Evolutionary conservation across 495 filamentous ascomycete species (phyloP).

Genomic region (Aspergillus diversus): DNA sequence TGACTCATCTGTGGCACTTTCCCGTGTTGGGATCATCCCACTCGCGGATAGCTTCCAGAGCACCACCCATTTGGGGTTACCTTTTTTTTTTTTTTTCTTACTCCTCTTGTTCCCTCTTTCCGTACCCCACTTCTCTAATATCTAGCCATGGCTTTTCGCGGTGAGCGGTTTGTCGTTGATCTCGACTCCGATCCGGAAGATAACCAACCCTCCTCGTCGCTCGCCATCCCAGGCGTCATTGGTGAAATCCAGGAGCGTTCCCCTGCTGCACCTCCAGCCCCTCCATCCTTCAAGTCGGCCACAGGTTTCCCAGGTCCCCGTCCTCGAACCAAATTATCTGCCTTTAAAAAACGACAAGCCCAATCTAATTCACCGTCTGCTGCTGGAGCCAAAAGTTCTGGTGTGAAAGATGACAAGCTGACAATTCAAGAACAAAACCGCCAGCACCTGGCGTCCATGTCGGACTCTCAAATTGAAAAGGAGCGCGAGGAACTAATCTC

Average conservation of each 20-base stretch:
- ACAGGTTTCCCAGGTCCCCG: slow-evolving; percentile 89
- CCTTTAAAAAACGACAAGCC: slow-evolving; percentile 74
- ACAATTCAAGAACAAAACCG: slow-evolving; percentile 83
- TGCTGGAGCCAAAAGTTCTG: background rate
- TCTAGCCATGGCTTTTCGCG: slow-evolving; percentile 59
- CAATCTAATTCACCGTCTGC: slow-evolving; percentile 12
- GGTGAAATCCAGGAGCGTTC: slow-evolving; percentile 78
- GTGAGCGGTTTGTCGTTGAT: slow-evolving; percentile 63
- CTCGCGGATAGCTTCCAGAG: slow-evolving; percentile 22
- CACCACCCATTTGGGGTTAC: background rate
- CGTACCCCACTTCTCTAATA: slow-evolving; percentile 2
- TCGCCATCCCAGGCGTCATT: slow-evolving; percentile 56
- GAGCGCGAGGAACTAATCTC: slow-evolving; percentile 75
- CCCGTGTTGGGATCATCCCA: slow-evolving; percentile 1
- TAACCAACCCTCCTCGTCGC: slow-evolving; percentile 24
- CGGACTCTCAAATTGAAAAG: slow-evolving; percentile 73
- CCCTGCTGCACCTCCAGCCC: slow-evolving; percentile 49
- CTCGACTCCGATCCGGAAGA: slow-evolving; percentile 47
- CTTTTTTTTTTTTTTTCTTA: slow-evolving; percentile 14
- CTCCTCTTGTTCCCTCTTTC: background rate
- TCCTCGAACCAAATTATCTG: slow-evolving; percentile 69
- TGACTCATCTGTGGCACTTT: slow-evolving; percentile 12
- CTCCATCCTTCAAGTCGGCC: slow-evolving; percentile 64
- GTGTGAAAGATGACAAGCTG: slow-evolving; percentile 54
- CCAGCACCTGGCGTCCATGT: slow-evolving; percentile 76